These are phyloP conservation scores for Paramecium primaurelia DNA, from an alignment of 73 alveolate genomes.

Conservation along the genomic window DNA sequence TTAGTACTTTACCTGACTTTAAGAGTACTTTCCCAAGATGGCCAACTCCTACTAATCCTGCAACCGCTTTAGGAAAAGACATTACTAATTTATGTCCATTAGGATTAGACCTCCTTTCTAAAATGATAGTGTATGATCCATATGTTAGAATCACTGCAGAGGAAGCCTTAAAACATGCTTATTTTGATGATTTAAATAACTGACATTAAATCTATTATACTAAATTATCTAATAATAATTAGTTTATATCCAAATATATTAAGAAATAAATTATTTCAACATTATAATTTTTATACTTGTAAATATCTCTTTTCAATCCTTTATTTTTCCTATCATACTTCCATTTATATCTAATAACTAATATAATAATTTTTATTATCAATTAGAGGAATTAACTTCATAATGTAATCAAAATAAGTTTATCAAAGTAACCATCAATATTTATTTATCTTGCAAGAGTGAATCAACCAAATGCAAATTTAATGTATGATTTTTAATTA, in stretches of 20 bases:
- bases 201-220: background rate
- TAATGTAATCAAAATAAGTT: no score
- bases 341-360: no score
- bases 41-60: constrained; percentile 34
- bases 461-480: background rate
- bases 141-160: constrained; percentile 77
- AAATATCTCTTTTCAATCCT: background rate
- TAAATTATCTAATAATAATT: background rate
- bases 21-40: constrained; percentile 90
- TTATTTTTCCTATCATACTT: no score
- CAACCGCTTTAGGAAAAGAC: constrained; percentile 37
- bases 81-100: constrained; percentile 42
- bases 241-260: no score
- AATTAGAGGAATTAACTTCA: no score
- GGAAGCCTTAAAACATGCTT: constrained; percentile 79
- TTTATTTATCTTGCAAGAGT: background rate
- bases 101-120: constrained; percentile 61
- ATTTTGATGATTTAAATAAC: constrained; percentile 54
- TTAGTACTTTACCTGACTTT: constrained; percentile 85
- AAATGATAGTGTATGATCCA: constrained; percentile 76
- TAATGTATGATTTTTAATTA: background rate
- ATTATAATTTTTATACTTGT: no score
- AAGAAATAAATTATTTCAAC: no score
- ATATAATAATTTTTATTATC: no score
- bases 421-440: background rate